A percentile compares a stretch with the other conserved stretches of the same genome.
Conservation (phyloP, 768 basidiomycete genomes). For the Hypholoma sublateritium region DNA sequence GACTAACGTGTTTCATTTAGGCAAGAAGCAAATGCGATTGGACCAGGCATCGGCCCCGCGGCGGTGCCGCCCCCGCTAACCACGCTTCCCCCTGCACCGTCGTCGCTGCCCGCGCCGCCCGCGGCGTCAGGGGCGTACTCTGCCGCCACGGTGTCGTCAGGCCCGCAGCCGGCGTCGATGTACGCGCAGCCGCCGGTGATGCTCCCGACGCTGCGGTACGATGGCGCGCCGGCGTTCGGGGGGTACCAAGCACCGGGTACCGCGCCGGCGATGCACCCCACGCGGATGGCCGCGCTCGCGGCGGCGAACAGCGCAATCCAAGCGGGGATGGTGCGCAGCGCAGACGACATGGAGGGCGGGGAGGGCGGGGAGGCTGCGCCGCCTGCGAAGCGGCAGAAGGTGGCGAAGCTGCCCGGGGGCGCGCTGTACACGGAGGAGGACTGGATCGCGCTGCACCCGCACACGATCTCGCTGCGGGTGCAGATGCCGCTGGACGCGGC, state of each 20-base stretch:
- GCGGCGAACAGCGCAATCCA: constrained; percentile 49
- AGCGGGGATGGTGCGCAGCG: constrained; percentile 72
- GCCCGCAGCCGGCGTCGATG: constrained; percentile 84
- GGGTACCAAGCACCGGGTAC: constrained; percentile 47
- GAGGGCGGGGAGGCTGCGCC: constrained; percentile 56
- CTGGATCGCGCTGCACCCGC: constrained; percentile 92
- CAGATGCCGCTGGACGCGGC: constrained; percentile 81
- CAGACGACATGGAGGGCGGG: constrained; percentile 80
- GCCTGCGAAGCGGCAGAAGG: constrained; percentile 84
- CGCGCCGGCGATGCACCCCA: constrained; percentile 64
- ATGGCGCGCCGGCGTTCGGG: constrained; percentile 78
- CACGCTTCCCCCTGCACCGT: constrained; percentile 64
- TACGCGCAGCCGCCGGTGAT: constrained; percentile 69
- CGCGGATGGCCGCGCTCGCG: constrained; percentile 61
- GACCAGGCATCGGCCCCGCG: constrained; percentile 84
- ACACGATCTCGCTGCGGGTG: constrained; percentile 82
- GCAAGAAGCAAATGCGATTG: constrained; percentile 78
- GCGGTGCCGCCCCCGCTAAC: constrained; percentile 70
- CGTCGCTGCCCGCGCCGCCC: constrained; percentile 74
- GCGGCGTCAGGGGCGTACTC: constrained; percentile 59
- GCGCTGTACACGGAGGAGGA: constrained; percentile 83
- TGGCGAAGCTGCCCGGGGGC: constrained; percentile 84
- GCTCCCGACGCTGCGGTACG: constrained; percentile 84
- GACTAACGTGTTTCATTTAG: constrained; percentile 32
- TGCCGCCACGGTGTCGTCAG: constrained; percentile 87